Evolutionary conservation across 148 eudicot genomes (phyloP).

Genomic region (Gaultheria prostrata): DNA sequence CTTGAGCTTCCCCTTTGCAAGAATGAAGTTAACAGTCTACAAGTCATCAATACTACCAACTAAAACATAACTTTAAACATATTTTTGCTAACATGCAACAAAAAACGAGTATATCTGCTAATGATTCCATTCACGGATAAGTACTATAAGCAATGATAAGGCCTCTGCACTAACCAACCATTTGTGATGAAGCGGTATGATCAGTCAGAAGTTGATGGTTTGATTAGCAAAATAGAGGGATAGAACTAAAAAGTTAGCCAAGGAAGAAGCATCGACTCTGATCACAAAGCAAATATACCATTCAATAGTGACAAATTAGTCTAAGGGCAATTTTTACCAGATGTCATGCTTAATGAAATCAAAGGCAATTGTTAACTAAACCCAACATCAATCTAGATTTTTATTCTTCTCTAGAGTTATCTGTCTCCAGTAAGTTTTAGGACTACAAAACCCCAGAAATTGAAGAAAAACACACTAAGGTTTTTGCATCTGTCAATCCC

Average conservation of each 20-base stretch:
- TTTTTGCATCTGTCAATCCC: neutral
- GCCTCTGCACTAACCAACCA: neutral
- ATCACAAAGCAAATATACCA: slow-evolving; percentile 1
- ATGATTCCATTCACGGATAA: neutral
- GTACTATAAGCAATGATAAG: neutral
- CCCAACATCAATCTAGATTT: slow-evolving; percentile 10
- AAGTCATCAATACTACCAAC: neutral
- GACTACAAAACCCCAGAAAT: slow-evolving; percentile 3
- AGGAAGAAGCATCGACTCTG: neutral
- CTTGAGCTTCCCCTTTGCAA: neutral
- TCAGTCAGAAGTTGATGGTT: neutral
- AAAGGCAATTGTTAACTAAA: neutral
- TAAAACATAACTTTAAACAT: neutral
- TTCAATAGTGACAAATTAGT: slow-evolving; percentile 13
- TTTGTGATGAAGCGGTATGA: neutral
- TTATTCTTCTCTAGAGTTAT: neutral
- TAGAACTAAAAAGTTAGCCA: neutral
- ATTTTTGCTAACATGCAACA: neutral
- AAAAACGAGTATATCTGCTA: too few species aligned
- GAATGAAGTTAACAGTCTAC: neutral
- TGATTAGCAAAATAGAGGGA: neutral
- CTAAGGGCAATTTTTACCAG: neutral
- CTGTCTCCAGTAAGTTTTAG: neutral
- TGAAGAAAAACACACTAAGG: slow-evolving; percentile 8
- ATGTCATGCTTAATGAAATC: neutral